phyloP scores from a whole-genome alignment of 441 rosid genomes.

The Euphorbia corollata region DNA sequence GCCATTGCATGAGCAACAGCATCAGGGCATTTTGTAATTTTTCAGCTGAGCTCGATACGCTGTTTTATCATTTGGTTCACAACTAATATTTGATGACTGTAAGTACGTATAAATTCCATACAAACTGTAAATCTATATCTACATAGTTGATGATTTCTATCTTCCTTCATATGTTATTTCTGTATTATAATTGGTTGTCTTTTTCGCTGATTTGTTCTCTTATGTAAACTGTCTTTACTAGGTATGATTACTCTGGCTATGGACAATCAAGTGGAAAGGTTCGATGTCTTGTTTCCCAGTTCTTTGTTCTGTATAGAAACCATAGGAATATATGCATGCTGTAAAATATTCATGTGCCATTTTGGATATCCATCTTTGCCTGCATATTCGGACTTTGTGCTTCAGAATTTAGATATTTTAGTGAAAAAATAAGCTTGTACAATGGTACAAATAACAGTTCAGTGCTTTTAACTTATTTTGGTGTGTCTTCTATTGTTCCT shows the following conservation, averaged over 20 bases:
- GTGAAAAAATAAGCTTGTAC: neutral
- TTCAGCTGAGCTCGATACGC: neutral
- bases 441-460: neutral
- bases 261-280: slow-evolving; percentile 94
- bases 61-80: neutral
- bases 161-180: neutral
- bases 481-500: neutral
- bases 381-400: neutral
- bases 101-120: neutral
- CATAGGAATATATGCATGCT: neutral
- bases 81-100: too few species aligned
- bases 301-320: slow-evolving; percentile 16
- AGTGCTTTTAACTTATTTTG: neutral
- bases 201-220: slow-evolving; percentile 13
- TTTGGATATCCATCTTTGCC: neutral
- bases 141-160: slow-evolving; percentile 6
- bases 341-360: neutral
- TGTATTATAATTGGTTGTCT: neutral
- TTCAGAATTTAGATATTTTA: slow-evolving; percentile 6
- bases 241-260: slow-evolving; percentile 91
- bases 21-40: neutral
- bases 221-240: slow-evolving; percentile 21
- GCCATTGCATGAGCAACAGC: neutral
- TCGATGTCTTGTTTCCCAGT: slow-evolving; percentile 17
- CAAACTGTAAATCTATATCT: neutral